phyloP scores from a whole-genome alignment of 176 grass and related monocot genomes.

The Musa acuminata region DNA sequence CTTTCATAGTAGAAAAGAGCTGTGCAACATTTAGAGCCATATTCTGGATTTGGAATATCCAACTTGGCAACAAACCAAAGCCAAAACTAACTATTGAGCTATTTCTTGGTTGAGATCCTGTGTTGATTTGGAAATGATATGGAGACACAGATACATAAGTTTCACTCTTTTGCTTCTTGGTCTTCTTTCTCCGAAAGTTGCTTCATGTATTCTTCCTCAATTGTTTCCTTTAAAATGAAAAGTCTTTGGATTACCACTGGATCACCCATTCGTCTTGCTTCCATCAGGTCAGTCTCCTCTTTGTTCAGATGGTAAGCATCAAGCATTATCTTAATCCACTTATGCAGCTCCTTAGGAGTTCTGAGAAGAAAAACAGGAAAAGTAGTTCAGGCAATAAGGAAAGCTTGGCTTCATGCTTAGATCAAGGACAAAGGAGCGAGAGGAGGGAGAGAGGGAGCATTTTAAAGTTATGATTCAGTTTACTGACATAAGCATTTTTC shows the following conservation, averaged over 20 bases:
- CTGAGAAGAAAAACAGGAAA: constrained; percentile 30
- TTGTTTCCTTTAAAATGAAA: constrained; percentile 64
- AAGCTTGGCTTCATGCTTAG: not conserved
- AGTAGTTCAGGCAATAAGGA: not conserved
- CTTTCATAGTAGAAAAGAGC: too few species aligned
- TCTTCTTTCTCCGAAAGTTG: constrained; percentile 41
- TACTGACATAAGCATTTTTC: not conserved
- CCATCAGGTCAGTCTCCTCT: constrained; percentile 63
- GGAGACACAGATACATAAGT: not conserved
- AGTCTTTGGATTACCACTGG: constrained; percentile 74
- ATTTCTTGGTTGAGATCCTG: too few species aligned
- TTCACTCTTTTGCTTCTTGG: constrained; percentile 24
- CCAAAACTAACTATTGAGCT: too few species aligned
- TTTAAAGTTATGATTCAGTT: not conserved
- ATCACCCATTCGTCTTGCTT: constrained; percentile 65
- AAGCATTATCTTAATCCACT: constrained; percentile 77
- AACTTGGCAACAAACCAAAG: too few species aligned
- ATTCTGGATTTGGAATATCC: too few species aligned
- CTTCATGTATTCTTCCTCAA: constrained; percentile 74
- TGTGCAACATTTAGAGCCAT: not conserved
- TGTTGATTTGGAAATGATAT: not conserved
- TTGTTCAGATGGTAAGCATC: constrained; percentile 86
- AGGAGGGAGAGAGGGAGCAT: too few species aligned
- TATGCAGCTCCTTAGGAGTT: constrained; percentile 81
- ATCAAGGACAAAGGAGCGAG: not conserved